Percentiles rank a stretch among this genome's conserved stretches.
Conservation (phyloP, 1,284 basidiomycete species). For the Ustilago nuda region DNA sequence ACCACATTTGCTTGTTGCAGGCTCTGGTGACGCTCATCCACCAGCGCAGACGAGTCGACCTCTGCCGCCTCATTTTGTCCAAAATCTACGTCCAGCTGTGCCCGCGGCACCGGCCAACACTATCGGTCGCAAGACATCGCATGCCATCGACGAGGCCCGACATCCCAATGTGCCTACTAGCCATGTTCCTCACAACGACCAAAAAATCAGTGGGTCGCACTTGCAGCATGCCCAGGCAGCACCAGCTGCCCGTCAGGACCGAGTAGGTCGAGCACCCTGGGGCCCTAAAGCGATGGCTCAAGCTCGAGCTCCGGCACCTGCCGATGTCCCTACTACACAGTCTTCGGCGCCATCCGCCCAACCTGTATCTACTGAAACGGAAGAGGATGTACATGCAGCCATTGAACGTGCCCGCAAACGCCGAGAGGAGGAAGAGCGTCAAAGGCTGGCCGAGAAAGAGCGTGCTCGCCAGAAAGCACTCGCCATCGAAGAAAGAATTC, state of each 20-base stretch:
- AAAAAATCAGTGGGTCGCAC: conserved; percentile 7
- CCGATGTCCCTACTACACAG: conserved; percentile 5
- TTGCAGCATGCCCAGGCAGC: conserved; percentile 2
- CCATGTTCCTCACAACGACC: conserved; percentile 1
- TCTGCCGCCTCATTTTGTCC: conserved; percentile 56
- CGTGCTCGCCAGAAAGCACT: conserved; percentile 63
- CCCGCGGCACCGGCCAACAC: conserved; percentile 6
- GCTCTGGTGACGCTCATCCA: conserved; percentile 24
- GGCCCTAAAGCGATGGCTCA: conserved; percentile 32
- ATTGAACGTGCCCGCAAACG: conserved; percentile 65
- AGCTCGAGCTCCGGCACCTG: conserved; percentile 6
- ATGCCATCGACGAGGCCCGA: conserved; percentile 29
- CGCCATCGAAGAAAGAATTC: conserved; percentile 60
- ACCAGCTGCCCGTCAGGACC: conserved; percentile 10
- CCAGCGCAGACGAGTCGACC: conserved; percentile 22
- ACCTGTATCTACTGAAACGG: conserved; percentile 8
- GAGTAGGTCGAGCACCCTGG: conserved; percentile 25
- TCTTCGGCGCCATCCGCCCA: background rate
- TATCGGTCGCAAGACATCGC: conserved; percentile 33
- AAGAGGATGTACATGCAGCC: conserved; percentile 61
- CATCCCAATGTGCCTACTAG: conserved; percentile 9
- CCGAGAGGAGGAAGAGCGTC: conserved; percentile 63
- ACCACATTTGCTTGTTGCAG: conserved; percentile 35
- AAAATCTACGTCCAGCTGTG: conserved; percentile 31
- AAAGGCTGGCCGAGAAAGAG: conserved; percentile 57